Base-by-base conservation (phyloP, 352 stramenopile genomes). In the Stephanocyclus meneghinianus region DNA sequence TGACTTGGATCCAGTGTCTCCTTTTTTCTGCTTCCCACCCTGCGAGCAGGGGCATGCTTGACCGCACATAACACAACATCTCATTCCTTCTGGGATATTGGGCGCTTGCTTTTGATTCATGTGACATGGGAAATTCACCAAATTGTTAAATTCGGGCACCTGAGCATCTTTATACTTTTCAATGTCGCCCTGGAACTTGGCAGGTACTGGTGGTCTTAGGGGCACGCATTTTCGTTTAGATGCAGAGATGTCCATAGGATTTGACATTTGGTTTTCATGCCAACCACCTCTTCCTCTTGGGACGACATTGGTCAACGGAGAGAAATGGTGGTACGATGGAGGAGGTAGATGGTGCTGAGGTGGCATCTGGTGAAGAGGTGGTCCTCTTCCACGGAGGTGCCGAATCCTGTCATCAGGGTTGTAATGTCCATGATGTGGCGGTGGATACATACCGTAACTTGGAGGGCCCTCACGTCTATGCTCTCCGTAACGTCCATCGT, bases 61-160 rank as follows among this genome's bases (percentile, higher is more conserved):
- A 45, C 88, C 88, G 70, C 88, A 93, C 88, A 93, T 93, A 11
- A 93, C 88, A 74, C 88, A 93, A 55, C 84, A 92, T 57, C 81
- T 78, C 81, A 92, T 92, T 44, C 88, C 88, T 47, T 93, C 87
- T 6, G 86, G 86, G 53, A 91, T 75, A 70, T 89, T 91, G 0
- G 84, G 68, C 37, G 83, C 68, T 91, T 92, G 60, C 89, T 85
- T 65, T 71, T 89, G 79, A 91, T 83, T 90, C 82, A 93, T 93
- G 44, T 93, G 87, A 29, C 77, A 72, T 48, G 88, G 88, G 32
- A 91, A 93, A 60, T 93, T 93, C 15, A 93, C 88, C 30, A 93
- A 78, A 57, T 82, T 90, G 26, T 88, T 91, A 59, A 93, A 93
- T 57, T 93, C 88, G 18, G 88, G 88, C 30, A 93, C 81, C 40